Evolutionary conservation across 371 early-diverging fungal species (phyloP).

Genomic region (Mucor indicus): DNA sequence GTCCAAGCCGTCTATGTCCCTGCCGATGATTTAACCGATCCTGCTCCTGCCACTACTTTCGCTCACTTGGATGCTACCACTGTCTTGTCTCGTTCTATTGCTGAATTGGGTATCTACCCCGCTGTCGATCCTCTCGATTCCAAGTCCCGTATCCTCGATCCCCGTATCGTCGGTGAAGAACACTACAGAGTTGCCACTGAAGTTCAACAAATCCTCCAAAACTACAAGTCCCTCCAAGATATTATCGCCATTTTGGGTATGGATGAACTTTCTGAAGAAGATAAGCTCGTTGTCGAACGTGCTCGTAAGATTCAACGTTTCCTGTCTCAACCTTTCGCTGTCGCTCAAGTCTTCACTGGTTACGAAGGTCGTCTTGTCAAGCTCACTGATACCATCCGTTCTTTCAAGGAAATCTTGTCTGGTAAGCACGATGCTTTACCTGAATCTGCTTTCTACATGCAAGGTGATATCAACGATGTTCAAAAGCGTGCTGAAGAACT

Average conservation of each 20-base stretch:
- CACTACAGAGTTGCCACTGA: conserved; percentile 92
- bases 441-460: conserved; percentile 97
- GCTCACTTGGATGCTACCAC: conserved; percentile 98
- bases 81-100: conserved; percentile 96
- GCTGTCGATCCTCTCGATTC: conserved; percentile 97
- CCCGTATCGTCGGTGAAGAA: conserved; percentile 90
- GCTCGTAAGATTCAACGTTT: conserved; percentile 89
- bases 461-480: conserved; percentile 91
- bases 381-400: conserved; percentile 89
- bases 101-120: conserved; percentile 98
- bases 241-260: conserved; percentile 94
- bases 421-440: conserved; percentile 90
- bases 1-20: conserved; percentile 98
- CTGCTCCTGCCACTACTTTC: conserved; percentile 97
- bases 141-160: conserved; percentile 94
- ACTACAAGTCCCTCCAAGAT: conserved; percentile 95
- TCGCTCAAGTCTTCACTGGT: conserved; percentile 93
- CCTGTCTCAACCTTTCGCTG: conserved; percentile 94
- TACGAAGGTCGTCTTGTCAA: conserved; percentile 88
- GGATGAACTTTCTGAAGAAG: conserved; percentile 95
- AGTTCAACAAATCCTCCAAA: conserved; percentile 92
- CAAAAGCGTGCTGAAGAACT: conserved; percentile 85
- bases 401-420: conserved; percentile 90
- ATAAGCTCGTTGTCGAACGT: conserved; percentile 93
- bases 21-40: conserved; percentile 98